Base-by-base conservation (phyloP, 345 rosid genomes). In the Syzygium oleosum region DNA sequence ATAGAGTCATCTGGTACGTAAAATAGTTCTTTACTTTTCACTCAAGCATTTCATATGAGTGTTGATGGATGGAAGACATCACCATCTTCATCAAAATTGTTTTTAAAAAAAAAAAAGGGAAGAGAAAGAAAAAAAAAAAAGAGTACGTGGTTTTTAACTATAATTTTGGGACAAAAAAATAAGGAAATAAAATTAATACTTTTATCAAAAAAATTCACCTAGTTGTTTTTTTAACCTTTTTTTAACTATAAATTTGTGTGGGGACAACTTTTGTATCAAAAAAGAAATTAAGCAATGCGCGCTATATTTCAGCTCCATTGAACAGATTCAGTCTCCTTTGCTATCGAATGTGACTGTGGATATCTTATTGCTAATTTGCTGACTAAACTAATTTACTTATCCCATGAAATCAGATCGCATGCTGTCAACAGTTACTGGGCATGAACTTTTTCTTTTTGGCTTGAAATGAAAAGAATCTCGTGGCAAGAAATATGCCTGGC, bases 1-100 rank as follows among this genome's bases (percentile, higher is more conserved):
- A 84, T 94, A 90, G 97, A 96, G 88, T 89, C 90, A 92, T 95
- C 98, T 87, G 98, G 99, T 97, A 92, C 51, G 85, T 68, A 87
- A 87, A 87, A 73, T 31, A 63, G 53, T 46, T 58, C 56, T 68
- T 34, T 65, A 31, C 9, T 77, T 73, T 85, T 65, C 38, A 53
- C 51, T 87, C 31, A 23, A 68, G 65, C 83, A 79, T 34, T 43
- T 23, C 46, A 43, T 84, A 56, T 63, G 84, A n/a, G 31, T 25
- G 34, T 86, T 34, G 14, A 25, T 80, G 31, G 52, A 38, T 52
- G 87, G 25, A 59, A 63, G 43, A 41, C 84, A 22, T 85, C 22
- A 43, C 22, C 51, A 49, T 22, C 34, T 53, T 63, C 78, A n/a
- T 51, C 41, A 38, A 31, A 84, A 54, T 29, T 84, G 61, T n/a